phyloP scores from a whole-genome alignment of 192 early-diverging fungal genomes.

The Rhizophagus clarus region DNA sequence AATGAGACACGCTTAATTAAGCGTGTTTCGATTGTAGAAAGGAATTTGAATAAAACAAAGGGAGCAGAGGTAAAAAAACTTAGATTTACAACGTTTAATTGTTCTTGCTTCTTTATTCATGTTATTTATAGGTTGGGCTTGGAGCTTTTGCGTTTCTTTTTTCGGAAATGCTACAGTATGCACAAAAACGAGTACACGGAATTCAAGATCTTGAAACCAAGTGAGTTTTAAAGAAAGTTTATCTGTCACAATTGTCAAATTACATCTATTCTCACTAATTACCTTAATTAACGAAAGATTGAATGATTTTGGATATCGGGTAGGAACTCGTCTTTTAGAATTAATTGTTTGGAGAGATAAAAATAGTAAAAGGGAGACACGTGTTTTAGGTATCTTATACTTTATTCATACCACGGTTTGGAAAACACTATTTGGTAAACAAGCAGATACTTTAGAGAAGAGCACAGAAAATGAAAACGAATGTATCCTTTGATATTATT shows the following conservation, averaged over 20 bases:
- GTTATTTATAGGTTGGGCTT: constrained; percentile 63
- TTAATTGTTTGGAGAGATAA: constrained; percentile 91
- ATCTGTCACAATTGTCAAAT: neutral
- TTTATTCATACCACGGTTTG: constrained; percentile 95
- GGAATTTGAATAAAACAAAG: constrained; percentile 72
- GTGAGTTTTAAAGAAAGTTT: constrained; percentile 47
- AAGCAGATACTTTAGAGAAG: constrained; percentile 94
- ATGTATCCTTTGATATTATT: constrained; percentile 57
- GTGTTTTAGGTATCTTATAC: constrained; percentile 85
- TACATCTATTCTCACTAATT: neutral
- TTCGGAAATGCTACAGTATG: constrained; percentile 94
- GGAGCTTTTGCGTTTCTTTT: constrained; percentile 89
- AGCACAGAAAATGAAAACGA: constrained; percentile 97
- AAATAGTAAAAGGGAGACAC: constrained; percentile 82
- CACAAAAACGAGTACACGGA: constrained; percentile 93
- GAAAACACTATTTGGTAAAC: constrained; percentile 95
- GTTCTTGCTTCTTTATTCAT: neutral
- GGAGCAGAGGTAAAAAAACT: constrained; percentile 62
- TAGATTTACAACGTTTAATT: neutral
- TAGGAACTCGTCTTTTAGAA: constrained; percentile 87
- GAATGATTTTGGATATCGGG: constrained; percentile 91
- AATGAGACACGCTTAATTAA: constrained; percentile 19
- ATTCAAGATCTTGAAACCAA: constrained; percentile 95
- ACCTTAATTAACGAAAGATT: constrained; percentile 53
- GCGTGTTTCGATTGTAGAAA: constrained; percentile 64